These are phyloP conservation scores for Cladosporium sp. DNA, from an alignment of 2,329 filamentous ascomycete species.

Conservation along the genomic window DNA sequence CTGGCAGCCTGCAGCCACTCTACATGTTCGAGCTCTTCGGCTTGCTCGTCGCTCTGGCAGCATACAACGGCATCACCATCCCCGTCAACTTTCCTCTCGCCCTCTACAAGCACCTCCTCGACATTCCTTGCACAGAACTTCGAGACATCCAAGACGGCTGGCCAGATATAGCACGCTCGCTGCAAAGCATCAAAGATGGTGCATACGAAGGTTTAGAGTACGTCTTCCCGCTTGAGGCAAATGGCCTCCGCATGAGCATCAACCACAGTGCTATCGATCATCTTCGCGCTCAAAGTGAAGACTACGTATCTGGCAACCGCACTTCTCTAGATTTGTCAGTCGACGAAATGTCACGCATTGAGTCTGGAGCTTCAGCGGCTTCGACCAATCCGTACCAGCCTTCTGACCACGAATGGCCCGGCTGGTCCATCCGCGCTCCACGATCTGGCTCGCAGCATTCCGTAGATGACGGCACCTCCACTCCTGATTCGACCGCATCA, in stretches of 20 bases:
- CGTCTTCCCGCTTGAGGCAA: slow-evolving; percentile 71
- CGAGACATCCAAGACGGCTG: slow-evolving; percentile 16
- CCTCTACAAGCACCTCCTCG: slow-evolving; percentile 58
- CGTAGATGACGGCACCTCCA: background rate
- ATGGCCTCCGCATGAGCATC: slow-evolving; percentile 55
- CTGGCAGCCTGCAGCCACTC: slow-evolving; percentile 74
- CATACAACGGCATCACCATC: slow-evolving; percentile 91
- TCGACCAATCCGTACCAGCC: background rate
- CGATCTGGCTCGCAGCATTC: background rate
- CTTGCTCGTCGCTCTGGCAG: slow-evolving; percentile 79
- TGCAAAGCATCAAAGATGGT: slow-evolving; percentile 71
- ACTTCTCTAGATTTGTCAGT: background rate
- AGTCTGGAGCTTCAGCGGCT: background rate
- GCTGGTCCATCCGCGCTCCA: slow-evolving; percentile 42
- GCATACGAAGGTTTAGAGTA: slow-evolving; percentile 82
- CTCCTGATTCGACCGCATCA: background rate
- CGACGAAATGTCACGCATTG: background rate
- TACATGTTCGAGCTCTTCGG: slow-evolving; percentile 93
- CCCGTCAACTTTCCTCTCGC: slow-evolving; percentile 85
- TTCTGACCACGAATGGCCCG: slow-evolving; percentile 50
- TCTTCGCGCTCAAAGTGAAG: background rate
- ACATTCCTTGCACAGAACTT: background rate
- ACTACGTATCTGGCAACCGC: background rate
- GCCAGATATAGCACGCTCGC: slow-evolving; percentile 71
- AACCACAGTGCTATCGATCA: background rate